Conservation (phyloP, 73 alveolate genomes). For the Paramecium primaurelia region DNA sequence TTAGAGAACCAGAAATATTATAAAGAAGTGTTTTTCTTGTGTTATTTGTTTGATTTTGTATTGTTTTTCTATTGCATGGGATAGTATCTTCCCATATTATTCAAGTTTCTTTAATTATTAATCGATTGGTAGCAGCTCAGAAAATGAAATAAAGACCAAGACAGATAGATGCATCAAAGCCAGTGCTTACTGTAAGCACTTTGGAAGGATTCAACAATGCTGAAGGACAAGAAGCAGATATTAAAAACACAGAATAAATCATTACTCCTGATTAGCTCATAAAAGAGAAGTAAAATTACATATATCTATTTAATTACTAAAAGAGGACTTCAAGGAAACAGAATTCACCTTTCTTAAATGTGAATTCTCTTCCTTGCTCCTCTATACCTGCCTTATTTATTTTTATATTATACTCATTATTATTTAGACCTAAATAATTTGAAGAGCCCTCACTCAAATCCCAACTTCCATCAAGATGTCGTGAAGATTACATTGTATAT, state of each 20-base stretch:
- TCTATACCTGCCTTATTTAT: conserved; percentile 19
- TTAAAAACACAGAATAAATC: not conserved
- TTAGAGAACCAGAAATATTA: not conserved
- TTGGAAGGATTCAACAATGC: not conserved
- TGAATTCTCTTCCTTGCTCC: not conserved
- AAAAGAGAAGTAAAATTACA: not conserved
- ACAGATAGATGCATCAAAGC: conserved; percentile 2
- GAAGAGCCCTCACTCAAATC: not conserved
- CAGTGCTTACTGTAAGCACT: not conserved
- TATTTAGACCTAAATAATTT: not conserved
- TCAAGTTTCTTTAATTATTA: not conserved
- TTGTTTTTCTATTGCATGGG: not conserved
- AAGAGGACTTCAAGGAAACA: not conserved
- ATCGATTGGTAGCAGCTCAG: not conserved
- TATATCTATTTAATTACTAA: not conserved
- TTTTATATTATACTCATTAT: not conserved
- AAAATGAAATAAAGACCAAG: not conserved
- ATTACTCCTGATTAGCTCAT: not conserved
- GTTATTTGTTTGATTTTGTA: not conserved
- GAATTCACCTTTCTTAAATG: not conserved
- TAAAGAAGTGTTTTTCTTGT: not conserved
- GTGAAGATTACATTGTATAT: not conserved
- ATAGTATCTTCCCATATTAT: not conserved
- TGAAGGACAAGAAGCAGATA: not conserved
- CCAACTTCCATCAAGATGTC: not conserved